Base-by-base conservation (phyloP, 495 filamentous ascomycete species). In the Thermothielavioides terrestris region DNA sequence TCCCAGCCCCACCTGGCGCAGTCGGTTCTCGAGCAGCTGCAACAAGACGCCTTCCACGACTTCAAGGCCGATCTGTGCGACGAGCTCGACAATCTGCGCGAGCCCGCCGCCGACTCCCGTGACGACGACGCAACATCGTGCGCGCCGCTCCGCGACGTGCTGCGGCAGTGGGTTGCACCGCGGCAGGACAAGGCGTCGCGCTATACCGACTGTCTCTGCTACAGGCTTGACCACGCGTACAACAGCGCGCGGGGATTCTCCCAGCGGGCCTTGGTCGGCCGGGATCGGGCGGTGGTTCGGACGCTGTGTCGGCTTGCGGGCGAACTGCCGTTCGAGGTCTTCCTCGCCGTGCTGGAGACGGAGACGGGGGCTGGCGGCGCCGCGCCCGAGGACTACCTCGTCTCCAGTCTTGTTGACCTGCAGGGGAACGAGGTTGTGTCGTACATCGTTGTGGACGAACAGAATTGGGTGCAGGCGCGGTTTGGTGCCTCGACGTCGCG, bases 141-240 rank as follows among this genome's bases (percentile, higher is more conserved):
- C n/a, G n/a, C 6, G 32, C 2, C 0, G 10, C 37, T 61, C 1
- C 49, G 49, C 14, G 37, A 40, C 8, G 45, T 49, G 11, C 32
- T 61, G 18, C 42, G 35, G 15, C 44, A 41, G 34, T 61, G 58
- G 58, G 1, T 49, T 0, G 37, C n/a, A n/a, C n/a, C n/a, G n/a
- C n/a, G 17, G 0, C 21, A 47, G 11, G 46, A 46, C 44, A 61
- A 55, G 38, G 11, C 42, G 8, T 36, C 38, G 3, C 34, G 55
- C 4, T 6, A 22, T 2, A 17, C 39, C 6, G 44, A 27, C 46
- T 43, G 56, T 28, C 36, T 61, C 10, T 61, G 44, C 38, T 49
- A 53, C 31, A 21, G 50, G 12, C 40, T 61, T 3, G 46, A 47
- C 20, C 23, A 49, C 23, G 42, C 6, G 2, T 58, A 58, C 28